phyloP scores from a whole-genome alignment of 169 alveolate species.

The Cryptosporidium sp. region DNA sequence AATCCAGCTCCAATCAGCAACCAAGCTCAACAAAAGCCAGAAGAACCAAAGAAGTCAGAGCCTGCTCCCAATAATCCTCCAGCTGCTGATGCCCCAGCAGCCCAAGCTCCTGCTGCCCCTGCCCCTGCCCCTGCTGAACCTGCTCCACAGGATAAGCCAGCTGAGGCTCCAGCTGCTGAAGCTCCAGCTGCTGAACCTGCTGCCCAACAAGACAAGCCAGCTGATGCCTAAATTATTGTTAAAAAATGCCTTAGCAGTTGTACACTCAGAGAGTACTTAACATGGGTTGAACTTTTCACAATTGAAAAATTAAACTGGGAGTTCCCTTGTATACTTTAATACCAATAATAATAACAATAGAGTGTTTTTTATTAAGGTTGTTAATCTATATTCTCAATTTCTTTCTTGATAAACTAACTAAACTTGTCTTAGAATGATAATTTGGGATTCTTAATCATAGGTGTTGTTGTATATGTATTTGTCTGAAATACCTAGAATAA shows the following conservation, averaged over 20 bases:
- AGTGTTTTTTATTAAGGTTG: constrained; percentile 36
- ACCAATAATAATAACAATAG: constrained; percentile 4
- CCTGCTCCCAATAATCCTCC: background rate
- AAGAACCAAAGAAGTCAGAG: constrained; percentile 30
- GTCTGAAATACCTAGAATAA: no score
- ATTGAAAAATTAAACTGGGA: background rate
- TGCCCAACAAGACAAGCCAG: constrained; percentile 1
- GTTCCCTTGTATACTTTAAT: background rate
- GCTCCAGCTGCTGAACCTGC: background rate
- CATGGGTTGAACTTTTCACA: background rate
- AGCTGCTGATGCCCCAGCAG: constrained; percentile 10
- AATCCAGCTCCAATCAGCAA: constrained; percentile 21
- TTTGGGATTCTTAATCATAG: background rate
- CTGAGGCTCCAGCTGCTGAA: background rate
- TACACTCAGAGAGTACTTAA: constrained; percentile 5
- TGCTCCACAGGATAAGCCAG: constrained; percentile 30
- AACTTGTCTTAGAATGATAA: background rate
- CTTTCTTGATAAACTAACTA: background rate
- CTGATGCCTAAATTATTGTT: constrained; percentile 13
- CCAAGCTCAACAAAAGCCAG: constrained; percentile 49
- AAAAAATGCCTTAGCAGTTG: background rate
- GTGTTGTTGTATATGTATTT: no score
- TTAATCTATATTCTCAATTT: constrained; percentile 6
- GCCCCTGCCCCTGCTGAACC: constrained; percentile 1
- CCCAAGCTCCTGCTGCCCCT: background rate